These are phyloP conservation scores for Tulasnella sp. DNA, from an alignment of 768 basidiomycete species.

Conservation along the genomic window DNA sequence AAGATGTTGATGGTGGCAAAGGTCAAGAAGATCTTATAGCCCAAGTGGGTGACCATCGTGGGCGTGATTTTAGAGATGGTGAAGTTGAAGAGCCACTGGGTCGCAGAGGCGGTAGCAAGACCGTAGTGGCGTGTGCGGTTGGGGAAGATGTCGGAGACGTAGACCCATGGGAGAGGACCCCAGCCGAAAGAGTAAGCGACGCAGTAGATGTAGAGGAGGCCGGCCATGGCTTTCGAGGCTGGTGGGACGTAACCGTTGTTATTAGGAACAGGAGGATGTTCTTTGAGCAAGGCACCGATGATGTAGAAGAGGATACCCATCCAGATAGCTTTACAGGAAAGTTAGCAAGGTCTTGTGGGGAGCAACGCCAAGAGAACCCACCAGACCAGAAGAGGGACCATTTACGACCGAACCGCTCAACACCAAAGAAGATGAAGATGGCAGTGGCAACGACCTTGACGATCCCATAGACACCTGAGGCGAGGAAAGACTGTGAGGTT, in stretches of 20 bases:
- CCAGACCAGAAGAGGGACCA: conserved; percentile 43
- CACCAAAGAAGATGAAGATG: conserved; percentile 28
- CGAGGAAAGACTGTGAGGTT: conserved; percentile 26
- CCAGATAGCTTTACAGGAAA: conserved; percentile 45
- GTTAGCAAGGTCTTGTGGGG: not conserved
- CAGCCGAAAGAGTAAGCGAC: conserved; percentile 79
- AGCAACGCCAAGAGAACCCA: not conserved
- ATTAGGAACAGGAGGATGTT: conserved; percentile 43
- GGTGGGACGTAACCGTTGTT: conserved; percentile 24
- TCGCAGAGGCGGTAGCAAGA: conserved; percentile 55
- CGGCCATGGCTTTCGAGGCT: conserved; percentile 65
- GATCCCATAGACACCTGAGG: conserved; percentile 30
- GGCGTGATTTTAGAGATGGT: conserved; percentile 62
- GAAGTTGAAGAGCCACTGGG: conserved; percentile 79
- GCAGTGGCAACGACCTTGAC: conserved; percentile 31
- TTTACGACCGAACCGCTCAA: conserved; percentile 28
- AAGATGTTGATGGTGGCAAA: conserved; percentile 63
- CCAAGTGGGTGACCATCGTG: conserved; percentile 43
- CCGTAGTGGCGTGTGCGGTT: conserved; percentile 76
- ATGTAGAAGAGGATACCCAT: conserved; percentile 77
- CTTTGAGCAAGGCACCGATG: conserved; percentile 72
- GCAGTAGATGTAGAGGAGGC: conserved; percentile 75
- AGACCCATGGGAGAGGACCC: conserved; percentile 49
- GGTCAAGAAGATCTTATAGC: conserved; percentile 67
- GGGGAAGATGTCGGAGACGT: conserved; percentile 76